Conservation (phyloP, 148 eudicot genomes). For the Spergularia bocconei region DNA sequence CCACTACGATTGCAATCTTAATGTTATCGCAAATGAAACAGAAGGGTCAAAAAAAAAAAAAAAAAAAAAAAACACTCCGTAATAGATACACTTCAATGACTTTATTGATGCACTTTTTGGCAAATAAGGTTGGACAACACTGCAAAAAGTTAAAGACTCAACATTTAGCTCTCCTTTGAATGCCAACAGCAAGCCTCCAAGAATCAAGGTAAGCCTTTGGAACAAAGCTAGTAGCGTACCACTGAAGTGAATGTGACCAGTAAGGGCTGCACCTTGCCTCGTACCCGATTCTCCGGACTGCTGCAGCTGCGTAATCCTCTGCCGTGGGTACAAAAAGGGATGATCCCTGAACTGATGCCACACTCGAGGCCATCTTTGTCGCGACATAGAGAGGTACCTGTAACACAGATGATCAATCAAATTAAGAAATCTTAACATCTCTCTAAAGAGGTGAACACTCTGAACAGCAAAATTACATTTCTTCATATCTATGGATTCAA, state of each 20-base stretch:
- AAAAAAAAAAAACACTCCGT: too few species aligned
- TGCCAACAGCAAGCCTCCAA: slow-evolving; percentile 56
- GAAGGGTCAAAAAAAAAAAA: too few species aligned
- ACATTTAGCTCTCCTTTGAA: slow-evolving; percentile 17
- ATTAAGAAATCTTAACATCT: not conserved
- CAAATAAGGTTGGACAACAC: too few species aligned
- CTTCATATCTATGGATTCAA: not conserved
- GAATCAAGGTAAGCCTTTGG: slow-evolving; percentile 49
- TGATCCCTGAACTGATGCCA: slow-evolving; percentile 36
- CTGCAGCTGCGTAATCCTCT: slow-evolving; percentile 39
- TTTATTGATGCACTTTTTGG: too few species aligned
- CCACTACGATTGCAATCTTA: too few species aligned
- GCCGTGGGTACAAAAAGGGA: slow-evolving; percentile 48
- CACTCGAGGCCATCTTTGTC: slow-evolving; percentile 48
- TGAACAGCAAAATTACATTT: not conserved
- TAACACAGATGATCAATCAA: not conserved
- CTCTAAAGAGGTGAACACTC: too few species aligned
- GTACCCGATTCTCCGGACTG: slow-evolving; percentile 42
- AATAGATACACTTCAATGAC: too few species aligned
- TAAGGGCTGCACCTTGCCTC: slow-evolving; percentile 47
- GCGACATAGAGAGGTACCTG: slow-evolving; percentile 59
- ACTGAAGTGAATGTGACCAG: slow-evolving; percentile 63
- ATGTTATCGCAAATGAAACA: too few species aligned
- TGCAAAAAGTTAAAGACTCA: not conserved
- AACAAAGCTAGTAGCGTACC: slow-evolving; percentile 40